Percentiles rank a stretch among this genome's conserved stretches.
phyloP scores from a whole-genome alignment of 352 stramenopile genomes.

The Phytophthora sojae region DNA sequence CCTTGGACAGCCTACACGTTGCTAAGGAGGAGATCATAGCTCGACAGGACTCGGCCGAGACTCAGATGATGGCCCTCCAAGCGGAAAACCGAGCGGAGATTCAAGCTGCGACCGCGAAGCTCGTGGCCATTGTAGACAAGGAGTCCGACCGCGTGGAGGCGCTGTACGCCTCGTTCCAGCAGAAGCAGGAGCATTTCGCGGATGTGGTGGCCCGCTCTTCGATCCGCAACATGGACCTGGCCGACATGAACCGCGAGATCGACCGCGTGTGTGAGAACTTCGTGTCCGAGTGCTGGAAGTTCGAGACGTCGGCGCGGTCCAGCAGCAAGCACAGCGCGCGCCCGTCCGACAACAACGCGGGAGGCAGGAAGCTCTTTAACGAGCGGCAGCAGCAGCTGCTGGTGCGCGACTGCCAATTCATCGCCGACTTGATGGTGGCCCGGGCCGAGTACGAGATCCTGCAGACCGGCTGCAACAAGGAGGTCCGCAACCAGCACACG shows the following conservation, averaged over 20 bases:
- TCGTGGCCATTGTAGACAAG: constrained; percentile 81
- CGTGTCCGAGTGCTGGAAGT: constrained; percentile 88
- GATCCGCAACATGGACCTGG: constrained; percentile 85
- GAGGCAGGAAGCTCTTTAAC: constrained; percentile 75
- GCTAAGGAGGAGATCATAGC: constrained; percentile 61
- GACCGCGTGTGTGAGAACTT: constrained; percentile 83
- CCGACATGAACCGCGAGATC: constrained; percentile 83
- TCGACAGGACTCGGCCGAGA: constrained; percentile 66
- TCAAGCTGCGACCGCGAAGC: constrained; percentile 61
- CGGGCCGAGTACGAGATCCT: constrained; percentile 81
- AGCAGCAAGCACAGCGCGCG: constrained; percentile 55
- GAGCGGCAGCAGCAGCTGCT: constrained; percentile 84
- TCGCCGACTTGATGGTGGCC: constrained; percentile 80
- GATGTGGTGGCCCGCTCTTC: constrained; percentile 80
- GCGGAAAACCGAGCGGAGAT: constrained; percentile 82
- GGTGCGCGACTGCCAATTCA: constrained; percentile 83
- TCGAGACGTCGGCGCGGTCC: constrained; percentile 80
- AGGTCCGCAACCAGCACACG: constrained; percentile 47
- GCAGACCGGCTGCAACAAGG: constrained; percentile 74
- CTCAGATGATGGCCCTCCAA: constrained; percentile 73
- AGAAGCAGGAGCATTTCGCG: constrained; percentile 85
- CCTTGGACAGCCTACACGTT: constrained; percentile 48
- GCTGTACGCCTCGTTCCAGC: constrained; percentile 80
- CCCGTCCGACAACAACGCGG: constrained; percentile 49
- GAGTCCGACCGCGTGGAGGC: constrained; percentile 83